Percentiles rank a stretch among this genome's conserved stretches.
These are phyloP conservation scores for Omphalea diandra DNA, from an alignment of 441 rosid genomes.

Conservation along the genomic window DNA sequence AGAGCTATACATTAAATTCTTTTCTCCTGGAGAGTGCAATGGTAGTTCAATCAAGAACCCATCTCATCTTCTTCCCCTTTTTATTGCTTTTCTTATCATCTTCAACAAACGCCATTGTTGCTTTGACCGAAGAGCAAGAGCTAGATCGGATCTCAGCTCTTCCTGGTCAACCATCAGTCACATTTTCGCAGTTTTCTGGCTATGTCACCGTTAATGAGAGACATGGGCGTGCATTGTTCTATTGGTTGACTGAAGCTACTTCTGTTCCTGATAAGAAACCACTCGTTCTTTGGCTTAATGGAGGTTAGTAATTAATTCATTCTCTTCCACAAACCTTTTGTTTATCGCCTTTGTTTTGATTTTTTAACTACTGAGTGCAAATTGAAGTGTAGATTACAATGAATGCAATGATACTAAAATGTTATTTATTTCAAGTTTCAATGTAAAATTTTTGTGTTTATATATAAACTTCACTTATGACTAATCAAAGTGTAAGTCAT, in stretches of 20 bases:
- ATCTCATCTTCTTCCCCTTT: conserved; percentile 17
- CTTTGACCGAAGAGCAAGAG: conserved; percentile 29
- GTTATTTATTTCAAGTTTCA: too few relatives aligned
- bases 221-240: conserved; percentile 78
- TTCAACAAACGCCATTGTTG: conserved; percentile 1
- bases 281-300: conserved; percentile 93
- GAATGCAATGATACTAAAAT: too few relatives aligned
- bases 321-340: background rate
- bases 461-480: too few relatives aligned
- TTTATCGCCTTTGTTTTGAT: too few relatives aligned
- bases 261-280: conserved; percentile 55
- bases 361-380: too few relatives aligned
- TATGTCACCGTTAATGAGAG: conserved; percentile 58
- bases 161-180: conserved; percentile 76
- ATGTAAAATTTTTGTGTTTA: too few relatives aligned
- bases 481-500: too few relatives aligned
- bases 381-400: too few relatives aligned
- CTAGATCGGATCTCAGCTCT: conserved; percentile 67
- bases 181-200: conserved; percentile 78
- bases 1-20: background rate
- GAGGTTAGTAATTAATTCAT: conserved; percentile 61
- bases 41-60: conserved; percentile 2
- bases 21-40: conserved; percentile 5
- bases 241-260: conserved; percentile 77
- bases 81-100: conserved; percentile 18